Evolutionary conservation across 73 alveolate genomes (phyloP).

Genomic region (Tetrahymena borealis): DNA sequence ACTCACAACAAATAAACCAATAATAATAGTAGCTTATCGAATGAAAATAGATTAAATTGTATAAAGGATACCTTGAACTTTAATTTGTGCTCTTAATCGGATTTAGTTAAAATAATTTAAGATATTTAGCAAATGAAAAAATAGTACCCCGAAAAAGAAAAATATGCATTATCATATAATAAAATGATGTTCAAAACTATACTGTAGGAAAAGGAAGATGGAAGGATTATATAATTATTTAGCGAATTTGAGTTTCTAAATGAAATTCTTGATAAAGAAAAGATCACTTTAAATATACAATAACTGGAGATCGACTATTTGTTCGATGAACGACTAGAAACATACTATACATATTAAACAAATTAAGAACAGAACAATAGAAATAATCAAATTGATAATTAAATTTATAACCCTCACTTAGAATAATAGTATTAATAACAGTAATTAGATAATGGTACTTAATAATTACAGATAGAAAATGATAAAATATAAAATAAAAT

Average conservation of each 20-base stretch:
- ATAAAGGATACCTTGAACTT: neutral
- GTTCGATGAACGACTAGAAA: neutral
- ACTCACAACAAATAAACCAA: neutral
- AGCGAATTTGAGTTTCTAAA: neutral
- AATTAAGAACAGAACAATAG: neutral
- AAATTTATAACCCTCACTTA: neutral
- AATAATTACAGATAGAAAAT: neutral
- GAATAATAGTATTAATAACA: neutral
- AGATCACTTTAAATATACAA: neutral
- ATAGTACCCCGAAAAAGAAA: neutral
- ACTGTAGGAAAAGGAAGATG: neutral
- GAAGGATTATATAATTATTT: neutral
- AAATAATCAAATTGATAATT: neutral
- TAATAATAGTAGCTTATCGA: neutral
- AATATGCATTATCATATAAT: neutral
- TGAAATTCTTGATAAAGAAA: neutral
- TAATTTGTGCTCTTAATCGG: neutral
- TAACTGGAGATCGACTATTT: neutral
- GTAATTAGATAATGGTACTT: neutral
- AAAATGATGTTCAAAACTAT: neutral
- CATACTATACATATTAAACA: neutral
- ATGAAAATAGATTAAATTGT: neutral
- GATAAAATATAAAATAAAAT: no score
- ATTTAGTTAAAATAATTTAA: neutral
- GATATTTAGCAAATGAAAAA: neutral